Evolutionary conservation across 176 grass and related monocot genomes (phyloP), one percentile per base, ranked within the genome.

Genomic region (Dendrocalamus sinicus): DNA sequence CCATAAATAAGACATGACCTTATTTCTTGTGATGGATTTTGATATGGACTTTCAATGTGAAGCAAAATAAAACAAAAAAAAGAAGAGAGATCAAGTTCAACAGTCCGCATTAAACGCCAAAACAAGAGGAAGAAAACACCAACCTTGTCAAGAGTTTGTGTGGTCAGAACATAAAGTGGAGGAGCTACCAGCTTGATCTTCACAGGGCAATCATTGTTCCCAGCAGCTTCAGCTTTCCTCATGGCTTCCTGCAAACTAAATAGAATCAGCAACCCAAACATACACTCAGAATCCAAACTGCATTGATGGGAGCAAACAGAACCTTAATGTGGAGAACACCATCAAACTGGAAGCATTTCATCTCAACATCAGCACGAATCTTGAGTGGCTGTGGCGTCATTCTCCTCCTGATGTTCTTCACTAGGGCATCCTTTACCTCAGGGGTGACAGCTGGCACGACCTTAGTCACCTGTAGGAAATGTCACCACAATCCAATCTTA

Each of bases 261-360:
- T 71, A 22, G 8, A 43, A 69, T 54, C 24, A 88, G 62, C 15
- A 16, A 61, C 24, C 20, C 20, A 39, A 54, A 28, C 17, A 57
- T 85, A 35, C 81, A 46, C 9, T 23, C 22, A 12, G 28, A 67
- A 52, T 67, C 62, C 7, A 23, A 80, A 67, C 19, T 9, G 46
- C 62, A 67, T 50, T 30, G 63, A 40, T 81, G 10, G 47, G 14
- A 73, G 67, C 60, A 89, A 68, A 35, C 32, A 19, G 19, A 72
- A 97, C 95, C 95, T 97, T 94, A 77, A 97, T 97, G 70, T 97
- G 95, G 50, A 94, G 95, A 78, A 97, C 95, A 3, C 95, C 95
- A 88, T 97, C 95, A 59, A 94, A 94, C 40, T 97, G 95, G 73
- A 92, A 97, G 72, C 95, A 97, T 73, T 91, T 97, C 87, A 97